Conservation (phyloP, 169 alveolate species). For the Plasmodium inui region DNA sequence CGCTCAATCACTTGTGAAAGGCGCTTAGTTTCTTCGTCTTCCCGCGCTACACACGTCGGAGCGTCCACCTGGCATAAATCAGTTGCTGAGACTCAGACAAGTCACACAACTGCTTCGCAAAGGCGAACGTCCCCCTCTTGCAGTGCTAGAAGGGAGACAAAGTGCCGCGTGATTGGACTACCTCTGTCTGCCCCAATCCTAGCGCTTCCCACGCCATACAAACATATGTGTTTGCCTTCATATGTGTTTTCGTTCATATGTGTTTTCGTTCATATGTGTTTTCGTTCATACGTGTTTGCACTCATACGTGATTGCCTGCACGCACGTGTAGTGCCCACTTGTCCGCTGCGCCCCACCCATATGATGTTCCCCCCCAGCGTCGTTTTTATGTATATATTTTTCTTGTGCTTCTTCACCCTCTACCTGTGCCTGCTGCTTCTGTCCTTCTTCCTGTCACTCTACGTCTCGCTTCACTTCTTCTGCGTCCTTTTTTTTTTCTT, state of each 20-base stretch:
- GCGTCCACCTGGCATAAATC: not conserved
- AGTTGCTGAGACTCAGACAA: not conserved
- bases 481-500: constrained; percentile 5
- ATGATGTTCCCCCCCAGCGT: not conserved
- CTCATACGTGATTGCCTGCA: not conserved
- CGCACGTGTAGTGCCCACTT: not conserved
- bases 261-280: not conserved
- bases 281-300: not conserved
- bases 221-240: not conserved
- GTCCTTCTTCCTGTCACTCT: constrained; percentile 36
- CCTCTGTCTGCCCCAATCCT: not conserved
- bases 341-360: not conserved
- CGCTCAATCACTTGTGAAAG: not conserved
- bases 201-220: not conserved
- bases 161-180: not conserved
- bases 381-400: constrained; percentile 31
- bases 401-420: constrained; percentile 16
- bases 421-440: constrained; percentile 16
- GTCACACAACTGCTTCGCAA: not conserved
- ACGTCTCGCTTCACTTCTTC: constrained; percentile 12
- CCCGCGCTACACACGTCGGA: not conserved
- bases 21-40: not conserved
- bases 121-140: not conserved
- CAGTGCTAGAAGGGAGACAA: not conserved
- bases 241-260: not conserved